These are phyloP conservation scores for Metschnikowia hibisci DNA, from an alignment of 805 yeast genomes.

Conservation along the genomic window DNA sequence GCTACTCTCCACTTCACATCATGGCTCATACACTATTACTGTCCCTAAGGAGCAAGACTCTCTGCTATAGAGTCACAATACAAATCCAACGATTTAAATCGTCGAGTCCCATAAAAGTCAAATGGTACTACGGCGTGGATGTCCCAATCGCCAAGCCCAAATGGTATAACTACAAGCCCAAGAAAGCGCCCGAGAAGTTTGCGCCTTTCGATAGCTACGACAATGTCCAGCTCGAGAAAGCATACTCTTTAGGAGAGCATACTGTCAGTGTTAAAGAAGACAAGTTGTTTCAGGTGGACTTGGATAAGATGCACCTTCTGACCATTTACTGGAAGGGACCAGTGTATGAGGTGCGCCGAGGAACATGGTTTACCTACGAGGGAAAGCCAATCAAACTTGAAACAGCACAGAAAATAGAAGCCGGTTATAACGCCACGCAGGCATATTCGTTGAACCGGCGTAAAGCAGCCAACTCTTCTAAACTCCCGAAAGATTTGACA, in stretches of 20 bases:
- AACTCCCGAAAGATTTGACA: slow-evolving; percentile 16
- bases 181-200: slow-evolving; percentile 53
- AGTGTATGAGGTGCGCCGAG: slow-evolving; percentile 73
- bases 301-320: slow-evolving; percentile 47
- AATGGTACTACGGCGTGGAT: slow-evolving; percentile 87
- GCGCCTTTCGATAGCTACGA: slow-evolving; percentile 65
- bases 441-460: slow-evolving; percentile 6
- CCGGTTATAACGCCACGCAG: slow-evolving; percentile 41
- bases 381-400: slow-evolving; percentile 51
- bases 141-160: slow-evolving; percentile 66
- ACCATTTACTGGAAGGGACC: slow-evolving; percentile 94
- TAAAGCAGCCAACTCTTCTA: not conserved
- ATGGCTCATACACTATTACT: no score
- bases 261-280: slow-evolving; percentile 74
- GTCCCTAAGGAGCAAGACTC: no score
- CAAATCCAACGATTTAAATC: slow-evolving; percentile 1
- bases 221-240: slow-evolving; percentile 55
- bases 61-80: no score
- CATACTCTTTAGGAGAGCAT: slow-evolving; percentile 23
- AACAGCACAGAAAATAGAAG: slow-evolving; percentile 58
- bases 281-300: slow-evolving; percentile 67
- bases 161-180: slow-evolving; percentile 50
- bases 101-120: slow-evolving; percentile 16
- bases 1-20: no score
- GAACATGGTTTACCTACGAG: slow-evolving; percentile 71